Evolutionary conservation across 1,284 basidiomycete species (phyloP), one percentile per base, ranked within the genome.

Genomic region (Tilletia horrida): DNA sequence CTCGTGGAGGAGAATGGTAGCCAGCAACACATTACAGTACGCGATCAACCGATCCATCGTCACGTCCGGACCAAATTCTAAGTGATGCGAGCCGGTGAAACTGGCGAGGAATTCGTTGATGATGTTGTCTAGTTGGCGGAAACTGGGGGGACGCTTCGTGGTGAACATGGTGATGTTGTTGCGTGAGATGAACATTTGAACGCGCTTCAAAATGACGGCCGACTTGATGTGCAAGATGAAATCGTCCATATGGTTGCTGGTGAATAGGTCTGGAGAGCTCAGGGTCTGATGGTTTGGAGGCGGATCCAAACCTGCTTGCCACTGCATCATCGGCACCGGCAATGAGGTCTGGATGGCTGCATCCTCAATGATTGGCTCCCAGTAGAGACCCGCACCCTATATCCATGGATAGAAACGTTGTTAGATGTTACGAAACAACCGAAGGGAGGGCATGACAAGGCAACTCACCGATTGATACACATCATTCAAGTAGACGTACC

Each of bases 141-240:
- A 66, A 25, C 52, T 52, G 42, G 48, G 27, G 16, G 65, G 65
- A 13, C 50, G 55, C 29, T 62, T 57, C 40, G 61, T 59, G 27
- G 55, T 47, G 52, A 48, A 45, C 42, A 48, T 52, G 25, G 44
- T 52, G n/a, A 66, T 47, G 21, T 59, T 47, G 25, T 59, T 48
- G 16, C 59, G 62, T 45, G 55, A 16, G 3, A 66, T 42, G 25
- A 45, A 55, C 35, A 45, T 31, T 13, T 69, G 63, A 25, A 65
- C 47, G 25, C 40, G 43, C 18, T 59, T 35, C 48, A 52, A 7
- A 11, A 45, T 31, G 18, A 27, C 16, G 6, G 35, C 52, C 23
- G 57, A 42, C 31, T 71, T 71, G 65, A 71, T 62, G 57, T 65
- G 70, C 62, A 71, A 44, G 27, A 35, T 66, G 31, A 71, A 71